phyloP scores from a whole-genome alignment of 1,284 basidiomycete species.

The Apiotrichum laibachii region DNA sequence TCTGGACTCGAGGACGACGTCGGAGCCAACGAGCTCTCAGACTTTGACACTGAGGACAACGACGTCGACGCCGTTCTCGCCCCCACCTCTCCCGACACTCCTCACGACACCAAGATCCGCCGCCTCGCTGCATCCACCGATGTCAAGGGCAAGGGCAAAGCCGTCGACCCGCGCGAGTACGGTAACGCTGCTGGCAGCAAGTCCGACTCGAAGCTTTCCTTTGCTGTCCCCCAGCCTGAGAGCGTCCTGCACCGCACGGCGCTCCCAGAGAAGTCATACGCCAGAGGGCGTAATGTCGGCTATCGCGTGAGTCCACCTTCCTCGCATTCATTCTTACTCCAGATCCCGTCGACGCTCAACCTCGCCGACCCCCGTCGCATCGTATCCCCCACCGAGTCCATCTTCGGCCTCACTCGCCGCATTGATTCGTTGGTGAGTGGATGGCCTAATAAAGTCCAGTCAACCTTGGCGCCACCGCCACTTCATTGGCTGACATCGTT shows the following conservation, averaged over 20 bases:
- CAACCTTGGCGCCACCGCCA: neutral
- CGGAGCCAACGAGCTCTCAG: no score
- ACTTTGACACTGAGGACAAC: no score
- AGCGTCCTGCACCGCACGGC: neutral
- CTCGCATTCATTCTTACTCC: neutral
- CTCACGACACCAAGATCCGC: no score
- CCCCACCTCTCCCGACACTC: neutral
- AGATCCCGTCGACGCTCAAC: neutral
- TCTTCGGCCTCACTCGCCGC: constrained; percentile 4
- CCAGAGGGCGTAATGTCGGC: no score
- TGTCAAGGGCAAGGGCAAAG: constrained; percentile 10
- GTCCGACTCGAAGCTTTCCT: neutral
- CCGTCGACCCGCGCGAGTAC: constrained; percentile 12
- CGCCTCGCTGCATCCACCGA: neutral
- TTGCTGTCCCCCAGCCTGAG: neutral
- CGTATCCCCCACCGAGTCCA: constrained; percentile 12
- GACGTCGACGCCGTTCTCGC: constrained; percentile 5
- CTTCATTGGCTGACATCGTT: neutral
- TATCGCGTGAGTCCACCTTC: neutral
- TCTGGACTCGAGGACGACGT: no score
- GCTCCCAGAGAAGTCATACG: no score
- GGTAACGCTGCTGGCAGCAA: neutral
- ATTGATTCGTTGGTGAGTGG: constrained; percentile 8
- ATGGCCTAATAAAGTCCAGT: no score
- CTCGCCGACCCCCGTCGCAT: constrained; percentile 4